phyloP scores from a whole-genome alignment of 2,329 filamentous ascomycete species.

The Colletotrichum gloeosporioides region DNA sequence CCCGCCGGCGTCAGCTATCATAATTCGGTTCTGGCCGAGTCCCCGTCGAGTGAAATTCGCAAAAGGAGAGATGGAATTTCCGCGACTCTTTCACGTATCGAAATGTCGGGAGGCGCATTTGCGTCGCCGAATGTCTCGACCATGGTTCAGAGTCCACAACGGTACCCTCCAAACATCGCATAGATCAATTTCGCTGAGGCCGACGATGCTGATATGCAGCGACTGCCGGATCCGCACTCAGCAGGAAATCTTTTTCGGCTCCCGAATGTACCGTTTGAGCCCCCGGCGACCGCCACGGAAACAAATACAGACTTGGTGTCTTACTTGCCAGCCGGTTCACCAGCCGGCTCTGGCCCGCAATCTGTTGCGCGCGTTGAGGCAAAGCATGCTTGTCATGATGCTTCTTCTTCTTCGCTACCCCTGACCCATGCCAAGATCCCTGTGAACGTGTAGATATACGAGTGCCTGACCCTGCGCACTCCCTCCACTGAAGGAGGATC shows the following conservation, averaged over 20 bases:
- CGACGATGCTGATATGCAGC: neutral
- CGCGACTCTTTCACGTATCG: neutral
- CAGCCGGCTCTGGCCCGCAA: neutral
- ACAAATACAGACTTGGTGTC: neutral
- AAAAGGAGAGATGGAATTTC: neutral
- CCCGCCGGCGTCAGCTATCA: neutral
- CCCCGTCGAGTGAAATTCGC: neutral
- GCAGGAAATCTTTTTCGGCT: neutral
- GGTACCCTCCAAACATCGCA: neutral
- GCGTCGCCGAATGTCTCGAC: neutral
- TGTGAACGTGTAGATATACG: neutral
- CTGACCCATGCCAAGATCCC: slow-evolving; percentile 5
- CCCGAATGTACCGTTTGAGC: neutral
- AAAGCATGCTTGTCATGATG: slow-evolving; percentile 6
- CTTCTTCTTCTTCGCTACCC: neutral
- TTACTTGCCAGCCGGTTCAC: slow-evolving; percentile 2
- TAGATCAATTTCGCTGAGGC: neutral
- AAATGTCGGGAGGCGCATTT: neutral
- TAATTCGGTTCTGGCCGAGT: slow-evolving; percentile 3
- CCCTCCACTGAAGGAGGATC: neutral
- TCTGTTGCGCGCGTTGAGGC: neutral
- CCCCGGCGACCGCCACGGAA: neutral
- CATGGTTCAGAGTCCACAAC: neutral
- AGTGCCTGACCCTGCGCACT: neutral
- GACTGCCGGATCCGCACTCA: neutral